Evolutionary conservation across 2,329 filamentous ascomycete genomes (phyloP).

Genomic region (Botrytis fabae): DNA sequence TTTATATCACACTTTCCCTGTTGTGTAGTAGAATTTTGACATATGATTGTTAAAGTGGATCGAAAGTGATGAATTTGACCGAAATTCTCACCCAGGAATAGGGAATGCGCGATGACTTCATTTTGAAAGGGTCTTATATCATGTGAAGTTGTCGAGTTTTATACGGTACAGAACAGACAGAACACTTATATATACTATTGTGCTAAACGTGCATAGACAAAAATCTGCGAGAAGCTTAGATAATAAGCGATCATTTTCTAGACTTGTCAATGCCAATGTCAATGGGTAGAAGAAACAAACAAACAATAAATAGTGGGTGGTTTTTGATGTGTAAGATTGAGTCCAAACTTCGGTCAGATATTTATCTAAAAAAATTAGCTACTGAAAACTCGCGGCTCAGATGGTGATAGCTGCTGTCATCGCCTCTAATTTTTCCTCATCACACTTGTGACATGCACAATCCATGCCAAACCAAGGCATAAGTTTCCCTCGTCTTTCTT

Average conservation of each 20-base stretch:
- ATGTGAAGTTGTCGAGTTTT: not conserved
- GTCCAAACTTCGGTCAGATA: not conserved
- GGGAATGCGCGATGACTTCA: not conserved
- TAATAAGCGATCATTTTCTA: not conserved
- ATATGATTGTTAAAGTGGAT: not conserved
- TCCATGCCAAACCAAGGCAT: slow-evolving; percentile 28
- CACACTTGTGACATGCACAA: slow-evolving; percentile 21
- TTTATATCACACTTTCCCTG: not conserved
- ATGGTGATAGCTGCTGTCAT: not conserved
- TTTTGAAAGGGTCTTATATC: not conserved
- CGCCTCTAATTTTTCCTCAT: slow-evolving; percentile 6
- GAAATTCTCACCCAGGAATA: not conserved
- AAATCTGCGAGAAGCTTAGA: not conserved
- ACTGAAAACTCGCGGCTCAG: not conserved
- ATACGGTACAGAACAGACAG: too few species aligned
- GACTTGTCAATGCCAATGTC: not conserved
- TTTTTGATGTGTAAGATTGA: not conserved
- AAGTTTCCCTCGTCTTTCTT: slow-evolving; percentile 21
- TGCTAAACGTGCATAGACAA: not conserved
- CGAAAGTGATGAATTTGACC: not conserved
- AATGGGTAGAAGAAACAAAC: not conserved
- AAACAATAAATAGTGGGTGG: not conserved
- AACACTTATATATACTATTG: not conserved
- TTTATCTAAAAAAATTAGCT: not conserved
- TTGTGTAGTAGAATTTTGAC: not conserved